Evolutionary conservation across 371 early-diverging fungal genomes (phyloP), one percentile per base, ranked within the genome.

Genomic region (Thermomucor indicae-seudaticae): DNA sequence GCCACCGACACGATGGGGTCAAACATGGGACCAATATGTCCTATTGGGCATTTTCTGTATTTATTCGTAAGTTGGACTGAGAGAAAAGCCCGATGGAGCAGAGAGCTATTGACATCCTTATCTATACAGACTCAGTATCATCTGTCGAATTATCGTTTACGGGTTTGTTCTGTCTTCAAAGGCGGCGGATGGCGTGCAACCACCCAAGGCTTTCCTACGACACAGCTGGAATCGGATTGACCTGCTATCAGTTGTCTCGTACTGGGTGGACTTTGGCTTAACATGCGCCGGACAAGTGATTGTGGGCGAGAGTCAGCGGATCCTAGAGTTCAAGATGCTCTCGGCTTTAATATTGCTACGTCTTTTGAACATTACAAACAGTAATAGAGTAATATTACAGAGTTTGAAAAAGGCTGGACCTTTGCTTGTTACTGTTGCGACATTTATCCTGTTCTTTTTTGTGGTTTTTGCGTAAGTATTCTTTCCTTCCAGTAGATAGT

Each of bases 151-250:
- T 12, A 65, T 82, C 11, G 81, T 78, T 1, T 78, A 69, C 60
- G 85, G 85, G 1, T 47, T 84, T 25, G 35, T 81, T 20, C 49
- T 78, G 29, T 72, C 79, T 31, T 60, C 75, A 39, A 47, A 53
- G 46, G 31, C 22, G n/a, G 17, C 49, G 25, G 41, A 29, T 41
- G 10, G 12, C 6, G 32, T 42, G 32, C 53, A 49, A 30, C 51
- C 49, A 17, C 63, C 67, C 37, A 48, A 64, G 2, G 80, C 86
- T 0, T 85, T 73, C 42, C 65, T 85, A 17, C 67, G 86, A 11
- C 86, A 85, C 40, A 78, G 79, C 40, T 85, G 80, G 80, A 84
- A 84, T 45, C 70, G 86, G n/a, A 69, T 85, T 22, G 86, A 85
- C 49, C 66, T 84, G 37, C 30, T 84, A 11, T 72, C 84, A 0